phyloP scores from a whole-genome alignment of 2,329 filamentous ascomycete species.

The Penicillium sp. region DNA sequence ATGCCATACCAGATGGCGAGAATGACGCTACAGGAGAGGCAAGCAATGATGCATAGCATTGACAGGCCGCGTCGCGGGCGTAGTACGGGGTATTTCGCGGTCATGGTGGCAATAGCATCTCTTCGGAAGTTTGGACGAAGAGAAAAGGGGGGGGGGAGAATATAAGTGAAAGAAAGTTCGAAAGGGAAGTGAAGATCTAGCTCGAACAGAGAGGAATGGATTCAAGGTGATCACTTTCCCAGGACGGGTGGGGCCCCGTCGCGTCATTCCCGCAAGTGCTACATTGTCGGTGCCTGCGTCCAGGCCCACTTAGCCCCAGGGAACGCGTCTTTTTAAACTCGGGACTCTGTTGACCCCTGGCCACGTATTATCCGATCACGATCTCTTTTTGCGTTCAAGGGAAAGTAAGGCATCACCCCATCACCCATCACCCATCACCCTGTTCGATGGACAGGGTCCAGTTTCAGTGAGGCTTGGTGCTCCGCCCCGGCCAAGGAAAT shows the following conservation, averaged over 20 bases:
- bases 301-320: background rate
- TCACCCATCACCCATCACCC: no score
- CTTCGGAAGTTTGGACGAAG: background rate
- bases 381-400: no score
- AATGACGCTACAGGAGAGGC: constrained; percentile 19
- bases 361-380: no score
- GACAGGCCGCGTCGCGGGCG: constrained; percentile 24
- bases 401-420: no score
- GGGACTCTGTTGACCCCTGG: no score
- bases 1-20: constrained; percentile 34
- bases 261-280: background rate
- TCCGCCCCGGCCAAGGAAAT: background rate
- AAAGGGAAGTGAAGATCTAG: background rate
- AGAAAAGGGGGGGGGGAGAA: background rate
- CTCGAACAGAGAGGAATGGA: no score
- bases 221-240: background rate
- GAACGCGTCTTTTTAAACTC: background rate
- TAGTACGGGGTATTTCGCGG: constrained; percentile 20
- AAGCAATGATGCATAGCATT: constrained; percentile 20
- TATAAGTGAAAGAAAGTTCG: background rate
- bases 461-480: no score
- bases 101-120: constrained; percentile 19
- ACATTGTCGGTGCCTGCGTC: background rate
- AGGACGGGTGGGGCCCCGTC: background rate
- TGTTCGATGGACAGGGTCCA: background rate